Evolutionary conservation across 768 basidiomycete species (phyloP), one percentile per base, ranked within the genome.

Genomic region (Hysterangium stoloniferum): DNA sequence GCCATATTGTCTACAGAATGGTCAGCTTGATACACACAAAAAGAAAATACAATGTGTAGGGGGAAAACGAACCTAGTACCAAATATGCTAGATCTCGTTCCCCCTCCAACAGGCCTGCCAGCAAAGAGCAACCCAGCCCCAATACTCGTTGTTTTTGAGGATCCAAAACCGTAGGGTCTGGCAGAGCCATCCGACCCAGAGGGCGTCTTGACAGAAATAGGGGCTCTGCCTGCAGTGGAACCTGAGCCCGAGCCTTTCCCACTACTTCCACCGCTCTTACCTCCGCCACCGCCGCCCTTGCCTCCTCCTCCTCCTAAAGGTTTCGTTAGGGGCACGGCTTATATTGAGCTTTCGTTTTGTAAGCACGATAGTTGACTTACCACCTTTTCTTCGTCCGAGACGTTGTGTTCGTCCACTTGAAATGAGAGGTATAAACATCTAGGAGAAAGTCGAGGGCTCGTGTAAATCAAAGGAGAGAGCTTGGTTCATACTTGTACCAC

Each of bases 41-140:
- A 52, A 5, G 38, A 58, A 29, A 40, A 45, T 29, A 40, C 54
- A 1, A 57, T 24, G 32, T 56, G 45, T 20, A 12, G 4, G 22
- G 20, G 17, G 13, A 31, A 36, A 15, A 59, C 69, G 35, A 37
- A 78, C 77, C 63, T 63, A 5, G 64, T 65, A 3, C 78, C 78
- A 45, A 57, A 75, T 1, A 78, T 59, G 40, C 76, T 61, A 37
- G 37, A 41, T 27, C 81, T 66, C 1, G 66, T 72, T 11, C 70
- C 79, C 0, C 81, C 81, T n/a, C 82, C 82, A 4, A 64, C 66
- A 1, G 55, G 56, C 4, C 82, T 68, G 1, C 66, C 66, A 17
- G 64, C 55, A 48, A 66, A 66, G 0, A 62, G 38, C 43, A 72
- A 68, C 2, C 76, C 75, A 9, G 62, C 41, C 1, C 76, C 67